These are phyloP conservation scores for Pseudogymnoascus sp. DNA, from an alignment of 2,329 filamentous ascomycete genomes.

Conservation along the genomic window DNA sequence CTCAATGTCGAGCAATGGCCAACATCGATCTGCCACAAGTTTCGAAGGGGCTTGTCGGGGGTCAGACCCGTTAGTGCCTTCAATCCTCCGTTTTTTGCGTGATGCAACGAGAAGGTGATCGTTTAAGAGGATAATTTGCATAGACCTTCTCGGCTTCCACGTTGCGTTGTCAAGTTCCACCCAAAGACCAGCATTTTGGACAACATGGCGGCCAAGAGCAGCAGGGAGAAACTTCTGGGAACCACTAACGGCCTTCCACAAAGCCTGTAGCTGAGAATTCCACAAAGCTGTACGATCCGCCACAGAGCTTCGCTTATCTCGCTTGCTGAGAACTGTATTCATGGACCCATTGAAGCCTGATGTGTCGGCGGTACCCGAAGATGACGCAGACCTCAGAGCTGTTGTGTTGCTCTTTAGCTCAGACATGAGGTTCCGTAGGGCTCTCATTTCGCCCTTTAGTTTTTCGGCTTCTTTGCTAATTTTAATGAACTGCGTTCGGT, in stretches of 20 bases:
- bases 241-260: slow-evolving; percentile 97
- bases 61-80: slow-evolving; percentile 47
- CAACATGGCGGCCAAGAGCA: slow-evolving; percentile 81
- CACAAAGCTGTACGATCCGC: slow-evolving; percentile 58
- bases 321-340: slow-evolving; percentile 51
- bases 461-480: slow-evolving; percentile 99
- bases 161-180: slow-evolving; percentile 95
- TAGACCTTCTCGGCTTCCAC: slow-evolving; percentile 83
- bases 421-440: slow-evolving; percentile 80
- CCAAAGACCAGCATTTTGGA: slow-evolving; percentile 89
- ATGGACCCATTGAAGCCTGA: slow-evolving; percentile 45
- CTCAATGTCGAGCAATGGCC: slow-evolving; percentile 86
- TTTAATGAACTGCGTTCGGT: slow-evolving; percentile 96
- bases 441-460: slow-evolving; percentile 91
- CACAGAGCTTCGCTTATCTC: slow-evolving; percentile 85
- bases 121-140: slow-evolving; percentile 88
- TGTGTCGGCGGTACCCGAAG: slow-evolving; percentile 41
- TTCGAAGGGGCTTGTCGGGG: slow-evolving; percentile 53
- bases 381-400: slow-evolving; percentile 54
- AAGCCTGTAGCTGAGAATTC: slow-evolving; percentile 65
- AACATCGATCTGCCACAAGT: slow-evolving; percentile 87
- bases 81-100: slow-evolving; percentile 83
- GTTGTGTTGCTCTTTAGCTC: slow-evolving; percentile 77
- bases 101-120: slow-evolving; percentile 89
- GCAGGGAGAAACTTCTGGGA: slow-evolving; percentile 95